These are phyloP conservation scores for Sarcomyxa edulis DNA, from an alignment of 768 basidiomycete species.

Conservation along the genomic window DNA sequence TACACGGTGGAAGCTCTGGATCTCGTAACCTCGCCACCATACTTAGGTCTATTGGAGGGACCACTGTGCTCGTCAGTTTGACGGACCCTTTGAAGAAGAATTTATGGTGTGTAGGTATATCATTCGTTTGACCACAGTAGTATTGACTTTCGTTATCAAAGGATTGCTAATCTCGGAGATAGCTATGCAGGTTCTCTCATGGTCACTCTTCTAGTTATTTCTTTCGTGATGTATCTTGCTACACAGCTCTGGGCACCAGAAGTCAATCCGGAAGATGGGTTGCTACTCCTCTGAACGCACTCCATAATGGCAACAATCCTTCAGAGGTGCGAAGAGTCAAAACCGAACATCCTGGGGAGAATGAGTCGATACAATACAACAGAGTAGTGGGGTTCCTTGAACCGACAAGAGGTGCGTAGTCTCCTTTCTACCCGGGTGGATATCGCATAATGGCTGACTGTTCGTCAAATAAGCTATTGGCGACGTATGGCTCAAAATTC, in stretches of 20 bases:
- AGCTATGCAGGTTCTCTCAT: conserved; percentile 9
- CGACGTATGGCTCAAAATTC: conserved; percentile 41
- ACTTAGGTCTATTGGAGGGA: conserved; percentile 43
- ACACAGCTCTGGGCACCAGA: conserved; percentile 30
- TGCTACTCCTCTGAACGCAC: conserved; percentile 32
- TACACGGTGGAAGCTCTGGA: conserved; percentile 2
- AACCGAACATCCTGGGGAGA: conserved; percentile 45
- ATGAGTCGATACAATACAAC: conserved; percentile 34
- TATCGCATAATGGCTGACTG: background rate
- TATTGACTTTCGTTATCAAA: too few species aligned
- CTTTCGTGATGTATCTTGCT: too few species aligned
- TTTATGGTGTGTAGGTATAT: too few species aligned
- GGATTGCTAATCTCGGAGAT: conserved; percentile 50
- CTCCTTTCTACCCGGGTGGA: background rate
- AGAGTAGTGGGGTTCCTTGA: conserved; percentile 53
- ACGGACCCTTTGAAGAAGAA: conserved; percentile 43
- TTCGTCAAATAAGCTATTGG: conserved; percentile 29
- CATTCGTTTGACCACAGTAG: too few species aligned
- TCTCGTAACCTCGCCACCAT: too few species aligned
- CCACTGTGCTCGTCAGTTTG: conserved; percentile 48
- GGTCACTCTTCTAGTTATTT: conserved; percentile 8
- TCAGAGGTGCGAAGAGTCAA: conserved; percentile 40
- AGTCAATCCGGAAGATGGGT: conserved; percentile 32
- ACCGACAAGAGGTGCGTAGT: conserved; percentile 45
- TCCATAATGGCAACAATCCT: conserved; percentile 37